Conservation (phyloP, 2,329 filamentous ascomycete genomes). For the Fusarium torreyae region DNA sequence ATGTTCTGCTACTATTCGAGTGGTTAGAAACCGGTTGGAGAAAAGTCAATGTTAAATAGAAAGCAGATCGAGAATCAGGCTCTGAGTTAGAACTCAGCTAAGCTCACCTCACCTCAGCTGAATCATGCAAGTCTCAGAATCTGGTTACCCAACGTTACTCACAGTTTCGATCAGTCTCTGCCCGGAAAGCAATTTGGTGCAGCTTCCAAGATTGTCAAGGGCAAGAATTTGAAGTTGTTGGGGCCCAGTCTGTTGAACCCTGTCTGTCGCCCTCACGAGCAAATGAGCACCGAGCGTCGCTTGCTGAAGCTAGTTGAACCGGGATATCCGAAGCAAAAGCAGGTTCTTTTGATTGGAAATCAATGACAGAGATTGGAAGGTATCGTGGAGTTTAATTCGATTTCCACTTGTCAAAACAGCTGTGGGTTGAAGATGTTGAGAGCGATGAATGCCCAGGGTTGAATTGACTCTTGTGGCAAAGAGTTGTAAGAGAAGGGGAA, state of each 20-base stretch:
- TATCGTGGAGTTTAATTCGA: neutral
- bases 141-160: constrained; percentile 28
- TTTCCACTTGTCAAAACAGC: neutral
- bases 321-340: constrained; percentile 37
- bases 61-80: constrained; percentile 5
- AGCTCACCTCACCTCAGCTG: constrained; percentile 15
- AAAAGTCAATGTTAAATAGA: neutral
- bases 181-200: constrained; percentile 6
- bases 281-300: constrained; percentile 37
- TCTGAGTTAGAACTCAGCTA: constrained; percentile 8
- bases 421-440: neutral
- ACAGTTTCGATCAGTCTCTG: constrained; percentile 28
- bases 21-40: constrained; percentile 1
- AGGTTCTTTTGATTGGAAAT: neutral
- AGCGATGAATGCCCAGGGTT: neutral
- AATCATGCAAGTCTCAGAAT: constrained; percentile 32
- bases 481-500: constrained; percentile 10
- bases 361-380: neutral
- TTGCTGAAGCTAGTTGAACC: constrained; percentile 36
- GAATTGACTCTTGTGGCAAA: constrained; percentile 5
- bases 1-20: neutral
- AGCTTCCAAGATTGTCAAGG: constrained; percentile 16
- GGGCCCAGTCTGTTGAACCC: constrained; percentile 27
- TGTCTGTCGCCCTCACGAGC: constrained; percentile 23
- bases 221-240: constrained; percentile 28